Evolutionary conservation across 306 rosid species (phyloP), one percentile per base, ranked within the genome.

Genomic region (Lathyrus oleraceus): DNA sequence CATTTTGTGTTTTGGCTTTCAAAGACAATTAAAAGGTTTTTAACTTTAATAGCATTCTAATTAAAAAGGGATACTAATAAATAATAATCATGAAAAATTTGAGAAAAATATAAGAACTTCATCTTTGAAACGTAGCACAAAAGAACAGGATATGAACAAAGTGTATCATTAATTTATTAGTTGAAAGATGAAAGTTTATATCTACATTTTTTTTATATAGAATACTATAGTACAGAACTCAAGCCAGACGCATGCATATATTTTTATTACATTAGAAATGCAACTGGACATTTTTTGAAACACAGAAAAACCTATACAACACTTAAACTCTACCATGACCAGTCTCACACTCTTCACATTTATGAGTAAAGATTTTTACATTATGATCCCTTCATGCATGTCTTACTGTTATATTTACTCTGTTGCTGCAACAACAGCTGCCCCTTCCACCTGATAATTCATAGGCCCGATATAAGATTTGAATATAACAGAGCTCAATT

Each of bases 371-470:
- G 43, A 2, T 74, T 65, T 78, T 78, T 75, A 71, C 81, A 78
- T 48, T 48, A 16, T 66, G 65, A 54, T 32, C 75, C 70, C 61
- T 75, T 75, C 78, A 11, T 65, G 69, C 78, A 70, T 60, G 61
- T 71, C 71, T 61, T 67, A 19, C 27, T 30, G 32, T 61, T n/a
- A 27, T 36, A 47, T 68, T 77, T 86, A 92, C 77, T 88, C 66
- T 60, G 70, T 87, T 81, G 90, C 90, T 63, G 96, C 88, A 72
- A 89, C 0, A 39, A 84, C 85, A 23, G 96, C 5, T 35, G 96
- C 78, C 45, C 95, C 95, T 81, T 95, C 99, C 82, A 95, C 99
- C 99, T 95, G 92, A 67, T 38, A 65, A 69, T 27, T 69, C 81
- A 76, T 40, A 51, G 45, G 72, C 64, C 38, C 78, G 79, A 68